phyloP scores from a whole-genome alignment of 2,329 filamentous ascomycete genomes.

The Hypoxylon sp. region DNA sequence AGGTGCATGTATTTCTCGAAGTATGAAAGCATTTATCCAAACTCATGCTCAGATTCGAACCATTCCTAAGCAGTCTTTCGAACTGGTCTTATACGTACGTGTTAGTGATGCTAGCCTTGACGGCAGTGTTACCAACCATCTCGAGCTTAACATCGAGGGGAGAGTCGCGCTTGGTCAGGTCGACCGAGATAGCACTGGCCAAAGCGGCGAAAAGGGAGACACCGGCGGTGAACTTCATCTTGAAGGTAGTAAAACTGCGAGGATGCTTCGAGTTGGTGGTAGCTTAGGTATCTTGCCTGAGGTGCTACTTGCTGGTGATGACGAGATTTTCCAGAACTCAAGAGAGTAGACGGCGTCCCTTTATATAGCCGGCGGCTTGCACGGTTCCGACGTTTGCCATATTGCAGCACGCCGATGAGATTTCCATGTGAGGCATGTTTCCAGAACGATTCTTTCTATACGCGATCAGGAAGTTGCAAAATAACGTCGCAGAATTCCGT shows the following conservation, averaged over 20 bases:
- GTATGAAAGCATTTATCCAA: background rate
- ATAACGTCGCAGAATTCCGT: slow-evolving; percentile 23
- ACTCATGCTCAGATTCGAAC: background rate
- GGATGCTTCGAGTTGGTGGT: slow-evolving; percentile 14
- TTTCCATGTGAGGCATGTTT: slow-evolving; percentile 21
- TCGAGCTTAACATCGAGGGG: slow-evolving; percentile 63
- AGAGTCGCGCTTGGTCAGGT: slow-evolving; percentile 56
- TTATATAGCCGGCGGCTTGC: slow-evolving; percentile 38
- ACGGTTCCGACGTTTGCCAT: slow-evolving; percentile 17
- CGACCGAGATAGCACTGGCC: slow-evolving; percentile 56
- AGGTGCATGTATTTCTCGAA: background rate
- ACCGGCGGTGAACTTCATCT: slow-evolving; percentile 59
- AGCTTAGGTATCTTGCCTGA: slow-evolving; percentile 35
- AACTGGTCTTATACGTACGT: slow-evolving; percentile 48
- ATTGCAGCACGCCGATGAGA: slow-evolving; percentile 12
- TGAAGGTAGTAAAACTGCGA: slow-evolving; percentile 39
- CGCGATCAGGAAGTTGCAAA: slow-evolving; percentile 40
- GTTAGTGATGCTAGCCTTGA: slow-evolving; percentile 69
- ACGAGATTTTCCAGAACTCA: slow-evolving; percentile 29
- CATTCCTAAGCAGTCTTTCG: background rate
- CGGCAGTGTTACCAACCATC: slow-evolving; percentile 65
- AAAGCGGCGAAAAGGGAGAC: slow-evolving; percentile 56
- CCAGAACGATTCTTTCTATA: slow-evolving; percentile 32
- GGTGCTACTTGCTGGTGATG: slow-evolving; percentile 44
- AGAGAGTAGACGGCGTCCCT: slow-evolving; percentile 17